Evolutionary conservation across 192 early-diverging fungal species (phyloP), one percentile per base, ranked within the genome.

Genomic region (Chytriomyces sp.): DNA sequence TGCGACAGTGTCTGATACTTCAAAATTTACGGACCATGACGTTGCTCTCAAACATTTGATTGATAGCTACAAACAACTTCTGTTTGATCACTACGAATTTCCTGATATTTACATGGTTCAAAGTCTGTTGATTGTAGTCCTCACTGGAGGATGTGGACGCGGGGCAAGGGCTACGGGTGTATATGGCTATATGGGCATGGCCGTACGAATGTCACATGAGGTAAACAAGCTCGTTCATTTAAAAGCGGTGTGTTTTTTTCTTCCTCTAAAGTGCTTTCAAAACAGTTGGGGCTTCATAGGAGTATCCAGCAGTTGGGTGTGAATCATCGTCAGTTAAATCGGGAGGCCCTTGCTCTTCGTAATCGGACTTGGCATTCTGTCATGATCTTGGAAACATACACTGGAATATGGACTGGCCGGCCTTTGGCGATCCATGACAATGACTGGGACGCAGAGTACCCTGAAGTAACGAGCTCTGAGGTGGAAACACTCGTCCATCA

Each of bases 311-410:
- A 55, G 26, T 38, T 59, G 4, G 63, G 73, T 8, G 63, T 74
- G 14, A n/a, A 64, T 5, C 73, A 74, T 58, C 44, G 33, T 19
- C 55, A 30, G 44, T 59, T 74, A 19, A 49, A 53, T 12, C 36
- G 53, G 38, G 38, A 59, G 14, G 30, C 63, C 17, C 53, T 74
- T 19, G 73, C 25, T n/a, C 26, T 64, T 2, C 25, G 73, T 30
- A 59, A 64, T 28, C 30, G 64, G 7, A 74, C 73, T 38, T 74
- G 73, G 73, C 63, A 65, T 44, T 74, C 63, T 37, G 61, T 64
- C 37, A 39, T 58, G 52, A 74, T 74, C 36, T 55, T 64, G 54
- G 73, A 74, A 37, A 74, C 73, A 3, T 74, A 74, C 54, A 74
- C 65, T 2, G 52, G 73, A 36, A 65, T 74, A 22, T 65, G 62